Base-by-base conservation (phyloP, 139 green algal genomes). In the Desmodesmus armatus region DNA sequence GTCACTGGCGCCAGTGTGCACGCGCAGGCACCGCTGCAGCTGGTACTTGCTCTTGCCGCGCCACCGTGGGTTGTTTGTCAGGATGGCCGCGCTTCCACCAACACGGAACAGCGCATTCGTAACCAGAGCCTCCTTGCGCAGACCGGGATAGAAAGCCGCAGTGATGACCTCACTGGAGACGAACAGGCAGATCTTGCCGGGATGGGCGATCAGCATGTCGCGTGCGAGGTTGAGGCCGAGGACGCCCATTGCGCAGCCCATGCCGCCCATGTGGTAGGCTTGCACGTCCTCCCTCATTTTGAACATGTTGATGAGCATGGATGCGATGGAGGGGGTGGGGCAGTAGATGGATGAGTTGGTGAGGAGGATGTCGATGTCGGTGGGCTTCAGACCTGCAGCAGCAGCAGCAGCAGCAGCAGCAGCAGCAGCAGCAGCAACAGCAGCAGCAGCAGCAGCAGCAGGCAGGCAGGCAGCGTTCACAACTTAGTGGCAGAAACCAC, bases 191-290 rank as follows among this genome's bases (percentile, higher is more conserved):
- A 79, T 83, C 33, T 78, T 88, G 74, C 66, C 66, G 0, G 83
- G 83, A 44, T 78, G 83, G 2, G 83, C 83, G 47, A 66, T 39
- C 25, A 85, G 67, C 66, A 79, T 79, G 75, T 97, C 93, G 17
- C 79, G 87, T 13, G 94, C 90, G 13, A 97, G 73, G 85, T 96
- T 92, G 41, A 97, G 62, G 0, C 89, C 91, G 17, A 97, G 94
- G 21, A 97, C 93, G 23, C 94, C 84, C 71, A 95, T 94, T 39
- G 89, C 90, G 81, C 94, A 97, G 53, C 94, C 94, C 94, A 97
- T 97, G 81, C 94, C 94, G 9, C 90, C 90, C 78, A 96, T 88
- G 86, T 94, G 92, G 84, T 95, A 96, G 17, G 87, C 87, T 29
- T 94, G 82, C n/a, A 98, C 78, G 85, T 96, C 89, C 67, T 88